Evolutionary conservation across 75 land plant genomes (phyloP).

Genomic region (Adiantum capillusveneris): DNA sequence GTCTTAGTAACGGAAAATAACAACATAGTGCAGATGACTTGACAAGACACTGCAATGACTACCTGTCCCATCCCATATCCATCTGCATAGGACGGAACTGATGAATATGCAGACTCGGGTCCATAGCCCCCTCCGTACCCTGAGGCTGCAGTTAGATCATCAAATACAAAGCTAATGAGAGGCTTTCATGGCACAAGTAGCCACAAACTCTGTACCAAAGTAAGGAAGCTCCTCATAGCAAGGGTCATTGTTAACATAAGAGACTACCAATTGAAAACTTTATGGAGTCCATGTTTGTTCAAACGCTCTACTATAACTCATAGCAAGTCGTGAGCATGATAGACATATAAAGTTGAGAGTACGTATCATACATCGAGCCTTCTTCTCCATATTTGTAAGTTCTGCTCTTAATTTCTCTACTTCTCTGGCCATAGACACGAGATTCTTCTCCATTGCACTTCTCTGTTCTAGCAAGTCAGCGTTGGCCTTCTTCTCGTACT

Average conservation of each 20-base stretch:
- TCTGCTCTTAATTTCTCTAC: constrained; percentile 62
- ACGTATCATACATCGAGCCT: constrained; percentile 26
- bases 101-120: neutral
- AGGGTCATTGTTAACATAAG: too few species aligned
- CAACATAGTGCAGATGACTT: too few species aligned
- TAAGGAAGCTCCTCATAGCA: too few species aligned
- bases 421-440: constrained; percentile 61
- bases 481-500: constrained; percentile 67
- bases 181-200: too few species aligned
- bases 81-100: constrained; percentile 3
- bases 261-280: too few species aligned
- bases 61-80: constrained; percentile 7
- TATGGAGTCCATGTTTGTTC: too few species aligned
- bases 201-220: too few species aligned
- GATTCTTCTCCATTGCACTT: constrained; percentile 63
- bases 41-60: neutral
- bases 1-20: neutral
- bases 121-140: neutral
- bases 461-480: constrained; percentile 56
- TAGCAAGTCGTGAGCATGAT: too few species aligned
- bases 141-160: neutral
- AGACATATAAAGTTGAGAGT: too few species aligned
- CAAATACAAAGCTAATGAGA: too few species aligned
- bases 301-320: too few species aligned
- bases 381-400: constrained; percentile 46